Base-by-base conservation (phyloP, 768 basidiomycete genomes). In the Zangia roseola region DNA sequence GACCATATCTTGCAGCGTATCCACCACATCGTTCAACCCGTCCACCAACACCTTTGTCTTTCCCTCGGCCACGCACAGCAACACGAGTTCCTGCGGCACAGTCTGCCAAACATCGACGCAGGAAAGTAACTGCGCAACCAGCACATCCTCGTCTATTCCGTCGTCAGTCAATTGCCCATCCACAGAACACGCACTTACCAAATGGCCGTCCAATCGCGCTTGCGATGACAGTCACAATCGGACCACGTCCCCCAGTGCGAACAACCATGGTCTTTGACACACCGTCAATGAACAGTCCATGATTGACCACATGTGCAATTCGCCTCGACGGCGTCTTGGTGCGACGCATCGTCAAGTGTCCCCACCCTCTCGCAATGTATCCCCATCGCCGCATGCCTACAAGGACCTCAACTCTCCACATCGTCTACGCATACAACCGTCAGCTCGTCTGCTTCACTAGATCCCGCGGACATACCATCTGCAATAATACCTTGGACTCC, bases 1-100 rank as follows among this genome's bases (percentile, higher is more conserved):
- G 14, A 61, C 49, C 20, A 39, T 19, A 16, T 35, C 38, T n/a
- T 38, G 21, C 23, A 53, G 25, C n/a, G 1, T 21, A 10, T 25
- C 5, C 24, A 61, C 2, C 24, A 30, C 36, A 0, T 49, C 41
- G 2, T 46, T 34, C 33, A 62, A 38, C 9, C 33, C 45, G 9
- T 10, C 10, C 17, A 20, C 42, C 7, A 10, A 33, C n/a, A 47
- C 40, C 20, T 10, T 26, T 19, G 54, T 53, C 14, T 53, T 59
- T 17, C 13, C 30, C 0, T 28, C 19, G 8, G 47, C 25, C 14
- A 51, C 34, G 10, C 33, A 62, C 1, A 61, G 41, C 9, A 61
- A 10, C 2, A 41, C 39, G 19, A 63, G 10, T 0, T 62, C 43
- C 30, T 63, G 52, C 2, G 57, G 47, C 23, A 10, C 25, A 2